phyloP scores from a whole-genome alignment of 805 yeast species.

The Spencermartinsiella europaea region DNA sequence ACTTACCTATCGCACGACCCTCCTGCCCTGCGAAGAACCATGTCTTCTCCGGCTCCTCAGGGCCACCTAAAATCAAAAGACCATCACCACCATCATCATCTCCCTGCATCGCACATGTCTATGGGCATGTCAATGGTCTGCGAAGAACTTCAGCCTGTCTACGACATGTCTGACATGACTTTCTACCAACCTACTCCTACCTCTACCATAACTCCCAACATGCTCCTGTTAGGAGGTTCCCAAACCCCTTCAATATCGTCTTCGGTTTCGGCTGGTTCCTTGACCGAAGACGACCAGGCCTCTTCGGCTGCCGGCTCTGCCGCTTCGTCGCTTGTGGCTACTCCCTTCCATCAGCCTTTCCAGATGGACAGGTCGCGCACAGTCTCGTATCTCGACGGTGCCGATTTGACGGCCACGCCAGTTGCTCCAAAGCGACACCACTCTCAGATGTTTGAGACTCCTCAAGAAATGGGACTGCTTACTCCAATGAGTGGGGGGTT shows the following conservation, averaged over 20 bases:
- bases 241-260: not conserved
- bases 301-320: not conserved
- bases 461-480: conserved; percentile 5
- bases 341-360: not conserved
- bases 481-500: conserved; percentile 7
- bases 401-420: not conserved
- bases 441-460: conserved; percentile 1
- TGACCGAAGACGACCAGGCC: too few relatives aligned
- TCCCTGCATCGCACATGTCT: not conserved
- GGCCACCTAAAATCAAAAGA: not conserved
- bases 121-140: conserved; percentile 2
- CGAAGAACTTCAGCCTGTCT: not conserved
- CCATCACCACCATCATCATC: conserved; percentile 2
- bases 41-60: conserved; percentile 17
- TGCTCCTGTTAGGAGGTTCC: conserved; percentile 7
- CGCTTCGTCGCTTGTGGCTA: not conserved
- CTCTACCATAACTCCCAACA: conserved; percentile 12
- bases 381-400: conserved; percentile 10
- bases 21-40: conserved; percentile 16
- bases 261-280: not conserved
- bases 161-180: not conserved
- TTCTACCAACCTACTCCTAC: not conserved
- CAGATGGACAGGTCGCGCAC: conserved; percentile 13
- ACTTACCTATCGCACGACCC: conserved; percentile 4
- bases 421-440: conserved; percentile 1